phyloP scores from a whole-genome alignment of 768 basidiomycete genomes.

The Psilocybe tampanensis region DNA sequence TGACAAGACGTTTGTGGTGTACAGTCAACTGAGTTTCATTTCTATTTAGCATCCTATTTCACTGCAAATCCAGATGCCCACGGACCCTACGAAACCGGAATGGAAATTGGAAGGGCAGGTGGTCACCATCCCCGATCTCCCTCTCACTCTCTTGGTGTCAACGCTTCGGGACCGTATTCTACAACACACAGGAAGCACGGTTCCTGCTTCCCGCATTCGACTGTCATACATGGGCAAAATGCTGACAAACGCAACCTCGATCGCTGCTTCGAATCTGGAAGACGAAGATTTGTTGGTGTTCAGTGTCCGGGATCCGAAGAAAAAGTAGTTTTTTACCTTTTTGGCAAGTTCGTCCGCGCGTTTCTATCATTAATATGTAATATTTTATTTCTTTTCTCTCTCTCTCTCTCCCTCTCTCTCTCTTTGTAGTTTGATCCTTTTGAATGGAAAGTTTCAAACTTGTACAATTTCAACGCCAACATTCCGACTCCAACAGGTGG shows the following conservation, averaged over 20 bases:
- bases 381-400: neutral
- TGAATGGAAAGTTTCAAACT: too few relatives aligned
- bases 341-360: too few relatives aligned
- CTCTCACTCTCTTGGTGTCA: conserved; percentile 82
- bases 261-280: conserved; percentile 88
- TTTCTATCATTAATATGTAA: neutral
- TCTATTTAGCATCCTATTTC: conserved; percentile 76
- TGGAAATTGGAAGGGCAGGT: conserved; percentile 88
- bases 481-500: too few relatives aligned
- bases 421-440: neutral
- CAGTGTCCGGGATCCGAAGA: conserved; percentile 75
- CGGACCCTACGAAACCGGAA: conserved; percentile 81
- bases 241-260: conserved; percentile 83
- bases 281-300: conserved; percentile 86
- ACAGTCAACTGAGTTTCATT: conserved; percentile 1
- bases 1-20: neutral
- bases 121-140: conserved; percentile 80
- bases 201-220: conserved; percentile 80
- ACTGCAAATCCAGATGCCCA: conserved; percentile 82
- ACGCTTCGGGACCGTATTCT: conserved; percentile 89
- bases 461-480: too few relatives aligned
- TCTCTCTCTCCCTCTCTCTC: too few relatives aligned
- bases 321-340: conserved; percentile 59
- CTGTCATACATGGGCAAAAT: conserved; percentile 82
- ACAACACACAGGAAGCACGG: conserved; percentile 73